Conservation (phyloP, 1,284 basidiomycete species). For the Austropuccinia psidii region DNA sequence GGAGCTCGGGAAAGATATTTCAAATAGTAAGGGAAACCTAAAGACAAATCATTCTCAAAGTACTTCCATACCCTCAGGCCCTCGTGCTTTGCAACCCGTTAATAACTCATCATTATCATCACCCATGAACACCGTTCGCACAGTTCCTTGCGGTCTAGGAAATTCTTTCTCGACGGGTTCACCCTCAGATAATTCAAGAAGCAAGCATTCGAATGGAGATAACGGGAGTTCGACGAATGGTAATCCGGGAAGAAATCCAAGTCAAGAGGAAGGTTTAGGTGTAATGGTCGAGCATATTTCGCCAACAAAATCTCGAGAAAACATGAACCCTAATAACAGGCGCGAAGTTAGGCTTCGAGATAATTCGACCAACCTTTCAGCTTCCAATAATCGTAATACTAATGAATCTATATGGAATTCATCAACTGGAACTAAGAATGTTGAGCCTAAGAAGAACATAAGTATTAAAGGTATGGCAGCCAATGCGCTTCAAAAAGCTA, state of each 20-base stretch:
- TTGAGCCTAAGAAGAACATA: constrained; percentile 30
- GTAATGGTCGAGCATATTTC: too few relatives aligned
- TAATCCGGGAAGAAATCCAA: not conserved
- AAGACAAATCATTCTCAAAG: not conserved
- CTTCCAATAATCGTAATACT: constrained; percentile 10
- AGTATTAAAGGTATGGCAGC: constrained; percentile 35
- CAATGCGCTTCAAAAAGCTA: constrained; percentile 33
- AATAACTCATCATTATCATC: not conserved
- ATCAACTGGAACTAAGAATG: constrained; percentile 5
- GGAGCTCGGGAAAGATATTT: not conserved
- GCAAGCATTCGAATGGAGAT: not conserved
- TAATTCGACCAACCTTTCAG: not conserved
- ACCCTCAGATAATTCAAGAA: constrained; percentile 6
- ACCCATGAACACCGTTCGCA: constrained; percentile 2
- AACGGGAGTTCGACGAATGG: constrained; percentile 16
- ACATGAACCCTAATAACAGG: not conserved
- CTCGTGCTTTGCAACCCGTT: constrained; percentile 17
- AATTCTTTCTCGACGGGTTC: constrained; percentile 1
- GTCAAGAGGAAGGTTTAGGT: not conserved
- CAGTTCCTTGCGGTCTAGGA: constrained; percentile 3
- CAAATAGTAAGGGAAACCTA: not conserved
- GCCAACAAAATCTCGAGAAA: not conserved
- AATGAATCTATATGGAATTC: constrained; percentile 24
- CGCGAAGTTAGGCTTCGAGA: not conserved
- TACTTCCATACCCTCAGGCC: constrained; percentile 22